These are phyloP conservation scores for Nymphaea colorata DNA, from an alignment of 164 flowering plant genomes.

Conservation along the genomic window DNA sequence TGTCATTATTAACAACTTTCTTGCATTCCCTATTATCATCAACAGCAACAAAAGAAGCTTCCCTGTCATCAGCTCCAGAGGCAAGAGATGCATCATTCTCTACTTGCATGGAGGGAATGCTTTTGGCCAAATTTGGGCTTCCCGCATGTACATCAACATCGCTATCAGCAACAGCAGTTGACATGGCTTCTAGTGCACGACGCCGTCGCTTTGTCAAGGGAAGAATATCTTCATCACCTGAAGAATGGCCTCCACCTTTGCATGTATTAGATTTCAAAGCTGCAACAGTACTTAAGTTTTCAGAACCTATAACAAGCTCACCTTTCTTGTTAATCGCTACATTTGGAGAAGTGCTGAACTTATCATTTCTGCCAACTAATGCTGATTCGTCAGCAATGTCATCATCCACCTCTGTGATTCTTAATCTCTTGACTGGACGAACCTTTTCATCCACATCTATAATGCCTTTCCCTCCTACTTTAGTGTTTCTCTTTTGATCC, in stretches of 20 bases:
- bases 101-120: slow-evolving; percentile 1
- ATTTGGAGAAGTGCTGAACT: slow-evolving; percentile 2
- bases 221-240: slow-evolving; percentile 43
- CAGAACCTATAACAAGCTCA: slow-evolving; percentile 15
- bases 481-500: slow-evolving; percentile 19
- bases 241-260: slow-evolving; percentile 13
- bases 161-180: slow-evolving; percentile 20
- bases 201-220: slow-evolving; percentile 43
- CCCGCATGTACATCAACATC: slow-evolving; percentile 19
- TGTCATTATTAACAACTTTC: slow-evolving; percentile 63
- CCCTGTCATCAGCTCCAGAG: background rate
- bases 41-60: slow-evolving; percentile 38
- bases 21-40: slow-evolving; percentile 44
- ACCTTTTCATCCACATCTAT: slow-evolving; percentile 19
- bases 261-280: slow-evolving; percentile 15
- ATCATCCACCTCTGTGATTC: slow-evolving; percentile 16
- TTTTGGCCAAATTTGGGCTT: slow-evolving; percentile 13
- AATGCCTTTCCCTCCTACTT: slow-evolving; percentile 21
- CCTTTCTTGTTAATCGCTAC: slow-evolving; percentile 16
- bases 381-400: slow-evolving; percentile 16
- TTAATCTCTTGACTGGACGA: slow-evolving; percentile 32
- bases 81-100: slow-evolving; percentile 14
- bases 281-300: slow-evolving; percentile 12
- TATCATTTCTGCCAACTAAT: slow-evolving; percentile 14
- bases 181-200: slow-evolving; percentile 37